Evolutionary conservation across 176 grass and related monocot species (phyloP).

Genomic region (barley (Hordeum vulgare)): DNA sequence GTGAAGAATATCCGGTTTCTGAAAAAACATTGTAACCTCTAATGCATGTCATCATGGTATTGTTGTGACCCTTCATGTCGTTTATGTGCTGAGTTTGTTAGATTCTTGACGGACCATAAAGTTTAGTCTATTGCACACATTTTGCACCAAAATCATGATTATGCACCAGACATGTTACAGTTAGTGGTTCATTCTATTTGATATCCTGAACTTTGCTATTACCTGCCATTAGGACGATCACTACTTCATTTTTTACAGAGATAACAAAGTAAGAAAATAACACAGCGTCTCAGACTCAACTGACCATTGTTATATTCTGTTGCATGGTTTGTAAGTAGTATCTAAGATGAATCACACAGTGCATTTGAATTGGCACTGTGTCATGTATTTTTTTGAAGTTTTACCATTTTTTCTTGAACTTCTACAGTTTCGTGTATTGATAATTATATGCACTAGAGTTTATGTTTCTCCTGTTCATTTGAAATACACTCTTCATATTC

Average conservation of each 20-base stretch:
- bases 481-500: constrained; percentile 5
- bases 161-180: background rate
- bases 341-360: background rate
- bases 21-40: background rate
- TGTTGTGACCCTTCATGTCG: background rate
- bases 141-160: constrained; percentile 6
- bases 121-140: background rate
- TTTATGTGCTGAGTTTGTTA: background rate
- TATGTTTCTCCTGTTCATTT: background rate
- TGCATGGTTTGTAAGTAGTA: background rate
- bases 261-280: background rate
- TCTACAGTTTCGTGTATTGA: constrained; percentile 1
- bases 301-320: background rate
- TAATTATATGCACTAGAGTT: background rate
- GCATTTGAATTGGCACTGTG: background rate
- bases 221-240: background rate
- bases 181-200: background rate
- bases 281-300: background rate
- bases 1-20: background rate
- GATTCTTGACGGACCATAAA: background rate
- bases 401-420: background rate
- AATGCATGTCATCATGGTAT: background rate
- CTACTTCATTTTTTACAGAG: background rate
- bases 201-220: background rate
- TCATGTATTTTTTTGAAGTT: background rate